These are phyloP conservation scores for Blastocystis sp. DNA, from an alignment of 352 stramenopile species.

Conservation along the genomic window DNA sequence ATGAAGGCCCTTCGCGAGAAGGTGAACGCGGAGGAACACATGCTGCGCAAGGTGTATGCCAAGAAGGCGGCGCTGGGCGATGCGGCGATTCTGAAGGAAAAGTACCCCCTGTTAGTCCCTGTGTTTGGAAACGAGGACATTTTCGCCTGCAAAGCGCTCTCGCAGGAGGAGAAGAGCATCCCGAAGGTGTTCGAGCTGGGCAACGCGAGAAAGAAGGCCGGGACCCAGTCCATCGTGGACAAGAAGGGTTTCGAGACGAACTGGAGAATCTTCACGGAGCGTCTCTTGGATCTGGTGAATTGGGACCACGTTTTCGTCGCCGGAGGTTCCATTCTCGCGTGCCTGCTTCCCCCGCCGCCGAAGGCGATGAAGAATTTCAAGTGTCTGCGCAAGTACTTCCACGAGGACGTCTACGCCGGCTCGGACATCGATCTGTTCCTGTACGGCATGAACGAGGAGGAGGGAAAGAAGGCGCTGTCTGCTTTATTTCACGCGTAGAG, in stretches of 20 bases:
- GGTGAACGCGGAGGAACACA: constrained; percentile 71
- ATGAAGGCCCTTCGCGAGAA: constrained; percentile 65
- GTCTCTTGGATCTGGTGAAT: constrained; percentile 70
- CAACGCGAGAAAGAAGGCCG: constrained; percentile 47
- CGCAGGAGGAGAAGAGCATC: constrained; percentile 63
- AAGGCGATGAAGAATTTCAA: constrained; percentile 70
- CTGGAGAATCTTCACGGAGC: constrained; percentile 71
- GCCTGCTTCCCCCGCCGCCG: constrained; percentile 70
- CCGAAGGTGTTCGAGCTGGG: constrained; percentile 68
- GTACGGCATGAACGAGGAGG: constrained; percentile 72
- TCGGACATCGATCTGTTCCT: constrained; percentile 74
- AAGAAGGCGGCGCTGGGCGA: constrained; percentile 70
- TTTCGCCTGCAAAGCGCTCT: constrained; percentile 63
- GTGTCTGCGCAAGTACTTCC: constrained; percentile 72
- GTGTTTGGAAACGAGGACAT: constrained; percentile 71
- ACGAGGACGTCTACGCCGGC: constrained; percentile 71
- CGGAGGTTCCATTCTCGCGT: constrained; percentile 71
- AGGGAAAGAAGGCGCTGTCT: constrained; percentile 67
- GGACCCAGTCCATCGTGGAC: constrained; percentile 30
- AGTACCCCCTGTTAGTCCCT: constrained; percentile 70
- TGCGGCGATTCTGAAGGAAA: constrained; percentile 70
- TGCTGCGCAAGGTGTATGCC: constrained; percentile 72
- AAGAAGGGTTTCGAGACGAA: constrained; percentile 70
- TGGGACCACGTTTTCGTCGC: constrained; percentile 73
- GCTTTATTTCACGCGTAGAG: constrained; percentile 17